phyloP scores from a whole-genome alignment of 306 rosid species.

The Quillaja saponaria region DNA sequence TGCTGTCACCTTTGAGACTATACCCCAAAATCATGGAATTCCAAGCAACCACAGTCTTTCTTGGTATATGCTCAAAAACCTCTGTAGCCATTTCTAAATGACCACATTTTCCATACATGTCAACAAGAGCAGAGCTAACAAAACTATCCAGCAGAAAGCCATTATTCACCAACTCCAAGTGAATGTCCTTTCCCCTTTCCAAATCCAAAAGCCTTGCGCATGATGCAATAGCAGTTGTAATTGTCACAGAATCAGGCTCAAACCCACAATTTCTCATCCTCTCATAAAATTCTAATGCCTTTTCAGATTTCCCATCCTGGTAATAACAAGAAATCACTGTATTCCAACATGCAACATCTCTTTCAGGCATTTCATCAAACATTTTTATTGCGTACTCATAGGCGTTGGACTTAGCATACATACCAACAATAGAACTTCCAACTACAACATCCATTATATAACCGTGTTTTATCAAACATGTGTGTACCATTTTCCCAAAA shows the following conservation, averaged over 20 bases:
- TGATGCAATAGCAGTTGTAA: conserved; percentile 54
- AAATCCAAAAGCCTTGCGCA: conserved; percentile 75
- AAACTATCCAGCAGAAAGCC: conserved; percentile 44
- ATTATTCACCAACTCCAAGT: conserved; percentile 46
- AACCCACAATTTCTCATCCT: conserved; percentile 61
- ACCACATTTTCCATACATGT: conserved; percentile 87
- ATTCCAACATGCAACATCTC: conserved; percentile 87
- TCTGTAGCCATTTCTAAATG: conserved; percentile 59
- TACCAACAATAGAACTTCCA: conserved; percentile 58
- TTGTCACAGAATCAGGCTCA: conserved; percentile 58
- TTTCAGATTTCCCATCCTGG: conserved; percentile 56
- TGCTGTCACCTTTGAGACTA: conserved; percentile 64
- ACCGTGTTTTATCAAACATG: conserved; percentile 60
- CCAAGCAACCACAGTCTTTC: conserved; percentile 70
- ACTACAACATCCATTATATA: conserved; percentile 54
- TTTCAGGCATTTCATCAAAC: conserved; percentile 73
- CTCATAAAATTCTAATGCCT: conserved; percentile 53
- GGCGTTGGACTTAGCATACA: conserved; percentile 68
- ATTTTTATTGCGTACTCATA: conserved; percentile 46
- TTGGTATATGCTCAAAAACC: conserved; percentile 64
- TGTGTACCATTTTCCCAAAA: conserved; percentile 54
- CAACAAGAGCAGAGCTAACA: conserved; percentile 68
- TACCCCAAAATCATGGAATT: conserved; percentile 69
- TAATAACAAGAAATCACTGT: conserved; percentile 69
- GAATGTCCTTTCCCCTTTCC: conserved; percentile 66